Percentiles rank a stretch among this genome's conserved stretches.
Conservation (phyloP, 139 green algal species). For the Haematococcus sp. region DNA sequence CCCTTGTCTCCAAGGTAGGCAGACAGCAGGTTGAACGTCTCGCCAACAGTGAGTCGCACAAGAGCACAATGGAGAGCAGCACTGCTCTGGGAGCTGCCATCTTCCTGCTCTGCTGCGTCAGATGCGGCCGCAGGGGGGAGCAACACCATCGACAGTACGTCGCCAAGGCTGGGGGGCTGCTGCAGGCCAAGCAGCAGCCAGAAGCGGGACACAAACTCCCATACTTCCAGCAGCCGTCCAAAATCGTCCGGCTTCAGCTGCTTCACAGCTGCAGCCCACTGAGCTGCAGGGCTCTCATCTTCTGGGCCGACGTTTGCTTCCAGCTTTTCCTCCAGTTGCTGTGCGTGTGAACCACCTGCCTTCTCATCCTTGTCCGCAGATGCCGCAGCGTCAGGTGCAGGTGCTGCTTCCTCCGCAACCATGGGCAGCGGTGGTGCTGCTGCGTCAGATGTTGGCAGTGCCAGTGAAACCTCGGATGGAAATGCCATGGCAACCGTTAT, state of each 20-base stretch:
- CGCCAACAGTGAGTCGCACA: conserved; percentile 41
- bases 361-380: too few species aligned
- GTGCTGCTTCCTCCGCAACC: too few species aligned
- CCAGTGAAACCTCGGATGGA: too few species aligned
- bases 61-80: conserved; percentile 33
- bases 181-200: conserved; percentile 41
- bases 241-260: conserved; percentile 6
- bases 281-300: not conserved
- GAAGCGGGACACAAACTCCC: conserved; percentile 59
- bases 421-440: too few species aligned
- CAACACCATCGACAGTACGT: conserved; percentile 12
- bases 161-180: conserved; percentile 7
- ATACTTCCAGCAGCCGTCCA: conserved; percentile 32
- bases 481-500: too few species aligned
- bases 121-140: conserved; percentile 11
- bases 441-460: too few species aligned
- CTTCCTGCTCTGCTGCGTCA: not conserved
- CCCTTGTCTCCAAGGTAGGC: not conserved
- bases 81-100: conserved; percentile 7
- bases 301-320: not conserved
- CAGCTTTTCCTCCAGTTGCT: too few species aligned
- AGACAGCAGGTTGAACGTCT: conserved; percentile 38
- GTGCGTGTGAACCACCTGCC: too few species aligned
- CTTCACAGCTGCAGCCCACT: not conserved
- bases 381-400: too few species aligned